Evolutionary conservation across 768 basidiomycete species (phyloP).

Genomic region (Tricholoma flavovirens): DNA sequence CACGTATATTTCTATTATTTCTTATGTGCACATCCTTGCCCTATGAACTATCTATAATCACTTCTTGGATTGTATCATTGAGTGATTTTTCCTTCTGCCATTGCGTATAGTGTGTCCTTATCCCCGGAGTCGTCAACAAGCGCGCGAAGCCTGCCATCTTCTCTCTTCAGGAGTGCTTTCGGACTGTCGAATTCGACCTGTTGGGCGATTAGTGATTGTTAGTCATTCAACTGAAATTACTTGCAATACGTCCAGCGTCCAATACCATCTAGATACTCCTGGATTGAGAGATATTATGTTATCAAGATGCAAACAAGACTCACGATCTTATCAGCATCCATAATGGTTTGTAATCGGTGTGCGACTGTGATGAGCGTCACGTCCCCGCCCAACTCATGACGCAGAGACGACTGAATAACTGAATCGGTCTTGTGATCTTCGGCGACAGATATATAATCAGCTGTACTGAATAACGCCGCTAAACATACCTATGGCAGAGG

Average conservation of each 20-base stretch:
- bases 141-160: slow-evolving; percentile 43
- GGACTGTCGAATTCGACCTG: slow-evolving; percentile 54
- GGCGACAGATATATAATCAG: neutral
- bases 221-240: slow-evolving; percentile 14
- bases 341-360: slow-evolving; percentile 63
- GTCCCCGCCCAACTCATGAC: slow-evolving; percentile 54
- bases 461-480: neutral
- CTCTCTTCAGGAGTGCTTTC: slow-evolving; percentile 42
- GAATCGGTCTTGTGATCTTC: slow-evolving; percentile 58
- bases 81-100: slow-evolving; percentile 24
- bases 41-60: neutral
- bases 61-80: neutral
- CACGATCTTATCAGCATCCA: slow-evolving; percentile 57
- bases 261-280: slow-evolving; percentile 37
- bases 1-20: slow-evolving; percentile 3
- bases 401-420: slow-evolving; percentile 65
- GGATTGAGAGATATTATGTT: neutral
- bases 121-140: slow-evolving; percentile 59
- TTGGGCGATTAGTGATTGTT: neutral
- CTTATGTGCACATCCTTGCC: slow-evolving; percentile 2
- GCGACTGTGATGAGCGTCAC: slow-evolving; percentile 64
- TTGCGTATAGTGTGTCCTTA: slow-evolving; percentile 39
- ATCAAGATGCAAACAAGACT: slow-evolving; percentile 14
- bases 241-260: slow-evolving; percentile 49
- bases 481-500: slow-evolving; percentile 41